Evolutionary conservation across 306 rosid species (phyloP), one percentile per base, ranked within the genome.

Genomic region (Alnus glutinosa): DNA sequence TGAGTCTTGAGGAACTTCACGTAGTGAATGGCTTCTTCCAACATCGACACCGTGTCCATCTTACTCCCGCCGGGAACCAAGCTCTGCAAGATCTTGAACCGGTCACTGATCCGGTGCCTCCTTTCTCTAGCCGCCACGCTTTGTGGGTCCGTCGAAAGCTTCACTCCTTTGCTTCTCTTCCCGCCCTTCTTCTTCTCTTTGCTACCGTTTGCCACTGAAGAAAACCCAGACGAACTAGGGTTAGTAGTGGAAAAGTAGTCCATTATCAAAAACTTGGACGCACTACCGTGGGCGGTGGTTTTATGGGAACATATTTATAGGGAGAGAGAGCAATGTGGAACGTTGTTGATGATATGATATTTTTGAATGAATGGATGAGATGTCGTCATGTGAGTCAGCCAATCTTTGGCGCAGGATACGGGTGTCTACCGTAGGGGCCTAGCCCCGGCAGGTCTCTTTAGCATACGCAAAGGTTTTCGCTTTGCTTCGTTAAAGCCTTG

Each of bases 81-180:
- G 83, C 98, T 92, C 76, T 92, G 94, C 75, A 94, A 75, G 82
- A 89, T 91, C 93, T 94, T 94, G 86, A 94, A 94, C 76, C 97
- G 67, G 48, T 92, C 95, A 79, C 97, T 92, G 84, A 94, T 94
- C 42, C 98, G 71, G 58, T 94, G 98, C 81, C 98, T 81, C 73
- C 98, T 79, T 75, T 92, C 95, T 34, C 98, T 82, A 0, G 98
- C 98, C 0, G 98, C 98, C 71, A 94, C 93, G 78, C 98, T 92
- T 49, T 94, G 98, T 14, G 98, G 97, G 70, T 94, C 97, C 2
- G 95, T 94, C 0, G 98, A 94, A 9, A 94, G 97, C 84, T 80
- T 91, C 90, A 88, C 83, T 6, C 81, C 84, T 36, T 77, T 87
- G 77, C 42, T 79, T 62, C 85, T 83, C 66, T 57, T 85, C 86